These are phyloP conservation scores for Quercus gilva DNA, from an alignment of 306 rosid genomes.

Conservation along the genomic window DNA sequence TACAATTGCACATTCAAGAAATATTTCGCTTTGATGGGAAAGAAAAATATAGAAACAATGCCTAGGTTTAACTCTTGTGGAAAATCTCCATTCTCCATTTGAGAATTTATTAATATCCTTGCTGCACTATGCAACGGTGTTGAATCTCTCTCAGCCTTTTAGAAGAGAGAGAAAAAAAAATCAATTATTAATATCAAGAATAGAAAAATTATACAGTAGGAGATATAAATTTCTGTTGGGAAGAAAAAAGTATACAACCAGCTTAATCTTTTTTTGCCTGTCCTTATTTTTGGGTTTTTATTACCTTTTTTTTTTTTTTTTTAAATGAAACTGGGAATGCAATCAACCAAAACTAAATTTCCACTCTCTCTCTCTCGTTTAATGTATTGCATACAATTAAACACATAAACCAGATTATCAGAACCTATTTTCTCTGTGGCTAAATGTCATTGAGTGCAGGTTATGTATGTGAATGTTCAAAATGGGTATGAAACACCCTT, in stretches of 20 bases:
- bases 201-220: background rate
- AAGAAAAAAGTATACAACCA: background rate
- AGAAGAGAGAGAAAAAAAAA: background rate
- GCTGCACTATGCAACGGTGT: slow-evolving; percentile 75
- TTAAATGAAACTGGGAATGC: background rate
- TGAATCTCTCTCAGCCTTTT: slow-evolving; percentile 71
- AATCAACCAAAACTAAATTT: background rate
- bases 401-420: too few relatives aligned
- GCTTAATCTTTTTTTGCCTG: background rate
- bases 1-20: too few relatives aligned
- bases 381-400: too few relatives aligned
- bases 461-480: too few relatives aligned
- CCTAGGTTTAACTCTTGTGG: too few relatives aligned
- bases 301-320: background rate
- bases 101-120: slow-evolving; percentile 62
- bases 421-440: too few relatives aligned
- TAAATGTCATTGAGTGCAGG: too few relatives aligned
- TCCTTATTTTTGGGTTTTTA: too few relatives aligned
- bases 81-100: slow-evolving; percentile 80
- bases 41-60: too few relatives aligned
- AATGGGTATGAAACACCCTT: too few relatives aligned
- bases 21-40: too few relatives aligned
- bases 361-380: too few relatives aligned
- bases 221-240: background rate
- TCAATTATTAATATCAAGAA: background rate